phyloP scores from a whole-genome alignment of 345 rosid species.

The Citrus australasica region DNA sequence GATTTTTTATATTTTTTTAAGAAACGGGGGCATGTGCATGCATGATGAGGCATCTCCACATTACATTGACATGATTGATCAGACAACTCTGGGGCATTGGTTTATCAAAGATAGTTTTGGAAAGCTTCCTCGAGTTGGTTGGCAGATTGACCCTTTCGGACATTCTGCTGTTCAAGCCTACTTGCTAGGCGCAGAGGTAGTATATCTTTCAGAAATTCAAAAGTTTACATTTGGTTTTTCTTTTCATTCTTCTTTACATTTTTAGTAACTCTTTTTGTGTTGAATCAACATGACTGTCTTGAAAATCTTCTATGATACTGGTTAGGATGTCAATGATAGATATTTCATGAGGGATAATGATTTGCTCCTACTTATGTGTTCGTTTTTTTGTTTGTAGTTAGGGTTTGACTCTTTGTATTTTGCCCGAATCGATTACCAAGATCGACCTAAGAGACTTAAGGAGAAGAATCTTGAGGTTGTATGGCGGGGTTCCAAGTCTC shows the following conservation, averaged over 20 bases:
- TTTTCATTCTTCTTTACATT: neutral
- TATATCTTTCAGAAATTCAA: slow-evolving; percentile 17
- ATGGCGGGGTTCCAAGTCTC: slow-evolving; percentile 90
- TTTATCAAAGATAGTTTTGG: slow-evolving; percentile 78
- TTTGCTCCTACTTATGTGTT: neutral
- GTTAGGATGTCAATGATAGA: neutral
- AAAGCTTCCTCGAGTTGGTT: slow-evolving; percentile 92
- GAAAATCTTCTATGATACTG: neutral
- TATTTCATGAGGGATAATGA: neutral
- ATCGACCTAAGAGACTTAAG: slow-evolving; percentile 72
- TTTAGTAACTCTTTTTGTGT: neutral
- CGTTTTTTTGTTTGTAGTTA: slow-evolving; percentile 43
- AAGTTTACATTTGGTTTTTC: neutral
- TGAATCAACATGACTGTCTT: neutral
- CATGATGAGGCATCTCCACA: slow-evolving; percentile 93
- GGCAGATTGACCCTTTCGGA: slow-evolving; percentile 97
- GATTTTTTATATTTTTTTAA: slow-evolving; percentile 11
- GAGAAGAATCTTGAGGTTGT: slow-evolving; percentile 89
- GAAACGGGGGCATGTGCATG: slow-evolving; percentile 97
- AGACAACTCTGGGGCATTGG: slow-evolving; percentile 84
- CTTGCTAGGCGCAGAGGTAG: slow-evolving; percentile 97
- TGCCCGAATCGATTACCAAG: slow-evolving; percentile 96
- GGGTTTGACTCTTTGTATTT: slow-evolving; percentile 93
- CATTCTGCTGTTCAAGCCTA: slow-evolving; percentile 96
- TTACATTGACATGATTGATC: slow-evolving; percentile 91